phyloP scores from a whole-genome alignment of 306 rosid genomes.

The Trifolium repens region DNA sequence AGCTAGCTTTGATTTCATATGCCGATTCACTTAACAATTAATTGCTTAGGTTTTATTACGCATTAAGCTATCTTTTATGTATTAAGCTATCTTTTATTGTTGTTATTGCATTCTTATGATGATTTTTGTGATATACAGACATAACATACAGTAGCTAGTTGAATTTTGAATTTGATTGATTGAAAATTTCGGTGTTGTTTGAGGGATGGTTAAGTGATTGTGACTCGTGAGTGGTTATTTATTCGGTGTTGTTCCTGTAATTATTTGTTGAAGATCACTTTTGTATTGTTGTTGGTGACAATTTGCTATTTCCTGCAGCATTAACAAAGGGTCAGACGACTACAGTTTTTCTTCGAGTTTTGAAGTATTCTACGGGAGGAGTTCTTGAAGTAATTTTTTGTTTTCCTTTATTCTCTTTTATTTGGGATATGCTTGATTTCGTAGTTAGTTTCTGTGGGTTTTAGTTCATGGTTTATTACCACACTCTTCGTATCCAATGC shows the following conservation, averaged over 20 bases:
- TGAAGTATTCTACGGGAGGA: constrained; percentile 94
- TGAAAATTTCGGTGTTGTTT: background rate
- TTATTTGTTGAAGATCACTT: constrained; percentile 28
- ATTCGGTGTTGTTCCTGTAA: background rate
- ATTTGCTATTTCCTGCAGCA: constrained; percentile 59
- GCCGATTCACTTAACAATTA: background rate
- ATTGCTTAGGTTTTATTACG: constrained; percentile 6
- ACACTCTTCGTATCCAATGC: background rate
- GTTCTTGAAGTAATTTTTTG: constrained; percentile 79
- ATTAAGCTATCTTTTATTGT: background rate
- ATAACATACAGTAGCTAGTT: background rate
- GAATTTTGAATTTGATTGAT: constrained; percentile 31
- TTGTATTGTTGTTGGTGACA: constrained; percentile 39
- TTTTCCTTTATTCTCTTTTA: background rate
- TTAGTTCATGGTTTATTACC: background rate
- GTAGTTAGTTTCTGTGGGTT: constrained; percentile 13
- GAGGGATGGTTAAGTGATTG: constrained; percentile 8
- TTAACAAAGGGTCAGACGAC: constrained; percentile 71
- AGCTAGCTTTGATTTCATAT: constrained; percentile 3
- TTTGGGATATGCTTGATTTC: constrained; percentile 6
- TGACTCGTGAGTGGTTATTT: background rate
- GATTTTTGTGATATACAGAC: background rate
- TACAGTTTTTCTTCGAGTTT: constrained; percentile 84
- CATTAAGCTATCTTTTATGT: background rate
- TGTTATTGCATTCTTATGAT: background rate